Conservation (phyloP, 352 stramenopile species). For the Pilasporangium apinafurcum region DNA sequence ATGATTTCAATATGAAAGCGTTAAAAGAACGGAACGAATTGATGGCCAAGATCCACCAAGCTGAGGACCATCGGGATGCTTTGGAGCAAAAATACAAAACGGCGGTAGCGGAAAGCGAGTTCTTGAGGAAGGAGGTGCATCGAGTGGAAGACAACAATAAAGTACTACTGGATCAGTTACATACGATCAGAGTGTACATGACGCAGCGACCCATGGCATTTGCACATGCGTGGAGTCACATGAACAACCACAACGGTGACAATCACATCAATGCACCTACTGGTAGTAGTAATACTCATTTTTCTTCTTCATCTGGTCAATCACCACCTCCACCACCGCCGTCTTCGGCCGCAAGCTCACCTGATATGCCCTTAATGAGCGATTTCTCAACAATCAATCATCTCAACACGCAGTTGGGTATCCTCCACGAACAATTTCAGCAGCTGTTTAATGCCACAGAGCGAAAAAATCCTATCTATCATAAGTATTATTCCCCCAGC, state of each 20-base stretch:
- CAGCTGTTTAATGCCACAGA: conserved; percentile 46
- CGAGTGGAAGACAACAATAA: conserved; percentile 60
- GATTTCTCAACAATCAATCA: conserved; percentile 33
- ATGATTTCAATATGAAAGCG: conserved; percentile 21
- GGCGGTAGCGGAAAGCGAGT: conserved; percentile 29
- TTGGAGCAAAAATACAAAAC: conserved; percentile 37
- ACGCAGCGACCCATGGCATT: conserved; percentile 31
- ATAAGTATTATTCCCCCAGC: conserved; percentile 17
- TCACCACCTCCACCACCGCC: background rate
- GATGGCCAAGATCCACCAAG: conserved; percentile 13
- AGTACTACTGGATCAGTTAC: conserved; percentile 43
- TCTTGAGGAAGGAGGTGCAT: conserved; percentile 37
- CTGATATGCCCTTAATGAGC: no score
- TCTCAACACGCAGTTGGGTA: conserved; percentile 34
- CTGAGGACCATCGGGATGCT: conserved; percentile 19
- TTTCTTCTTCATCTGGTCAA: background rate
- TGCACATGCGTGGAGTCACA: no score
- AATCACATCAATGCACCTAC: background rate
- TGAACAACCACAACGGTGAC: background rate
- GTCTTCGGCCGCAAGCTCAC: background rate
- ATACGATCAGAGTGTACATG: conserved; percentile 51
- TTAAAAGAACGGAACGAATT: conserved; percentile 28
- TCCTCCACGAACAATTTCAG: conserved; percentile 54
- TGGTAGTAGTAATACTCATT: background rate
- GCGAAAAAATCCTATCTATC: background rate